phyloP scores from a whole-genome alignment of 2,329 filamentous ascomycete species.

The Penicillium sp. region DNA sequence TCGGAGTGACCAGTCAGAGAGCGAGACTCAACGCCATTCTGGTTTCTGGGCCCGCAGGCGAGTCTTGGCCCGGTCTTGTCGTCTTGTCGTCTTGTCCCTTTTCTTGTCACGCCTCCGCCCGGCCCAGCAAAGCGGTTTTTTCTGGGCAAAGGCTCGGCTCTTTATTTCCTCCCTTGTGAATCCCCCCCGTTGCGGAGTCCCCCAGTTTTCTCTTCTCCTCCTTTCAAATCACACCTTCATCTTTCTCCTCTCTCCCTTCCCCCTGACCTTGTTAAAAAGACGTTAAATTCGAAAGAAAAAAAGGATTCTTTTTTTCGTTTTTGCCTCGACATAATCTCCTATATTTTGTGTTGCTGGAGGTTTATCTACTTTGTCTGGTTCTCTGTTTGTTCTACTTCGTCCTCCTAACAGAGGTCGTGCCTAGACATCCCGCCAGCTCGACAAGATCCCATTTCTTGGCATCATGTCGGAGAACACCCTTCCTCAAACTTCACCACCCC shows the following conservation, averaged over 20 bases:
- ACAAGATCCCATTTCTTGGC: slow-evolving; percentile 45
- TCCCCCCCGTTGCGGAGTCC: slow-evolving; percentile 1
- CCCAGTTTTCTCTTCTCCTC: slow-evolving; percentile 15
- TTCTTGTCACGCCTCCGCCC: slow-evolving; percentile 34
- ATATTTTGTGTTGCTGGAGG: neutral
- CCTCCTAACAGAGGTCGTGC: slow-evolving; percentile 16
- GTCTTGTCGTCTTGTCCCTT: slow-evolving; percentile 30
- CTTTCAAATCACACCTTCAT: slow-evolving; percentile 4
- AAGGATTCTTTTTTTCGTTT: slow-evolving; percentile 8
- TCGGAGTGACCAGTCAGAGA: slow-evolving; percentile 18
- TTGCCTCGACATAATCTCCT: neutral
- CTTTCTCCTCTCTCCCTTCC: neutral
- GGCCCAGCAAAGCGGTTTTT: slow-evolving; percentile 35
- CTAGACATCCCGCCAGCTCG: slow-evolving; percentile 35
- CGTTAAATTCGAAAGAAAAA: neutral
- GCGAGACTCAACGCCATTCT: slow-evolving; percentile 15
- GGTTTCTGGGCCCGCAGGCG: slow-evolving; percentile 25
- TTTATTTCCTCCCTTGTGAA: slow-evolving; percentile 22
- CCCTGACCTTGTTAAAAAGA: neutral
- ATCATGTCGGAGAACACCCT: slow-evolving; percentile 45
- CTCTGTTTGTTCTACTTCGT: slow-evolving; percentile 13
- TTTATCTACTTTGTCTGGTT: slow-evolving; percentile 1
- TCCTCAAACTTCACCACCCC: slow-evolving; percentile 30
- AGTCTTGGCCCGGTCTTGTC: slow-evolving; percentile 43
- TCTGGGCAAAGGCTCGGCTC: slow-evolving; percentile 43